A percentile compares a stretch with the other conserved stretches of the same genome.
These are phyloP conservation scores for Pseudotulostoma volvatum DNA, from an alignment of 495 filamentous ascomycete genomes.

Conservation along the genomic window DNA sequence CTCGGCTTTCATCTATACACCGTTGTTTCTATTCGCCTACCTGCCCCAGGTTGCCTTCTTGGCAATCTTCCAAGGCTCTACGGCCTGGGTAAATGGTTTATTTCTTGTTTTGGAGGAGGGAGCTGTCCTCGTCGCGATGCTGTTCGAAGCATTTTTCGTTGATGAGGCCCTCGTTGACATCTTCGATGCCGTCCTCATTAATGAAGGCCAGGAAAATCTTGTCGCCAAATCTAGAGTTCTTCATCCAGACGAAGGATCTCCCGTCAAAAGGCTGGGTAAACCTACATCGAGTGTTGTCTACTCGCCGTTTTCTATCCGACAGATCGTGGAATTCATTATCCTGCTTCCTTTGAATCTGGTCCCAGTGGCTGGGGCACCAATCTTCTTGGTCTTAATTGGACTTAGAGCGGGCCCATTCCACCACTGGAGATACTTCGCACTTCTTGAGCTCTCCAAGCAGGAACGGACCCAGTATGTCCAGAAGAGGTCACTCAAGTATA, in stretches of 20 bases:
- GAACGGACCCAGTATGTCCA: constrained; percentile 38
- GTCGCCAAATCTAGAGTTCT: constrained; percentile 38
- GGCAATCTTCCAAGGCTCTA: constrained; percentile 40
- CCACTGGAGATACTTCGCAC: constrained; percentile 49
- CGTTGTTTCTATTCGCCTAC: constrained; percentile 46
- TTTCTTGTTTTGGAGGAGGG: constrained; percentile 53
- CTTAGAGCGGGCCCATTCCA: constrained; percentile 49
- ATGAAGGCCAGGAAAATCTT: constrained; percentile 41
- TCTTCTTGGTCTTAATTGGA: constrained; percentile 47
- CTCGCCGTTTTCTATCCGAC: constrained; percentile 52
- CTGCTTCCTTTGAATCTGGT: constrained; percentile 51
- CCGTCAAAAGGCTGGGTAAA: constrained; percentile 40
- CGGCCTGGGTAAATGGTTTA: constrained; percentile 46
- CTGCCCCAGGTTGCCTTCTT: constrained; percentile 48
- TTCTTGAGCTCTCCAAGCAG: constrained; percentile 39
- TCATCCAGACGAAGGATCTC: constrained; percentile 33
- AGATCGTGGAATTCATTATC: constrained; percentile 62
- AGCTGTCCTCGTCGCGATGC: constrained; percentile 38
- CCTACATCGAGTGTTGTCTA: constrained; percentile 41
- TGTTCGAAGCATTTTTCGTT: constrained; percentile 55
- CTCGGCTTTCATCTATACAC: constrained; percentile 40
- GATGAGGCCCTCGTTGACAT: constrained; percentile 54
- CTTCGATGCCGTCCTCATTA: constrained; percentile 46
- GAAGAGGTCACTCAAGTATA: constrained; percentile 39
- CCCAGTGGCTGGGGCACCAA: constrained; percentile 42